Evolutionary conservation across 805 yeast species (phyloP), one percentile per base, ranked within the genome.

Genomic region (Pichia nanzhaoensis): DNA sequence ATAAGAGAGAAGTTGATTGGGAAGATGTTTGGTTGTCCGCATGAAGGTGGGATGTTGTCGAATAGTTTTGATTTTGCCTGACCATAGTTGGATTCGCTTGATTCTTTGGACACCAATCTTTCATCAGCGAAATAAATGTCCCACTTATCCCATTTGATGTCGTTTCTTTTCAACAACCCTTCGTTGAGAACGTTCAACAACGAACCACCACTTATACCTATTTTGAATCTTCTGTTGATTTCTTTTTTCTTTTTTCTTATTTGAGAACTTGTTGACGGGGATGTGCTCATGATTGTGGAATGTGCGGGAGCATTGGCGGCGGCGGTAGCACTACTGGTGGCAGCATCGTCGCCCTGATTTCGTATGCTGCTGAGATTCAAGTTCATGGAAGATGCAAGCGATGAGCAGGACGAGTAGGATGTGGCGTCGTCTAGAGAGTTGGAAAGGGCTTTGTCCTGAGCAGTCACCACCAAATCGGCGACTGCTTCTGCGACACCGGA

Each of bases 41-140:
- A 61, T 34, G 66, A 74, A 39, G 69, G 67, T 18, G 78, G 74
- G 28, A 88, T 74, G 45, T 67, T 67, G 66, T 88, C 96, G 51
- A 91, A 82, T 36, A 93, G 74, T 50, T 84, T 81, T 42, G 91
- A 68, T 60, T 88, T 87, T 41, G 93, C 88, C 49, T 77, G 78
- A n/a, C 97, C 97, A 57, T 82, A 91, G 63, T 91, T 91, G 45
- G 95, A 83, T 57, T 88, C 91, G 8, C 77, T 77, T 22, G 85
- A 78, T 41, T 77, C 83, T 53, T 88, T 86, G 36, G 96, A 93
- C 34, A 91, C 98, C 51, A 91, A 71, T 63, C 98, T 78, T 69
- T 91, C 98, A 66, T 91, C 98, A 5, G 96, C 96, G 68, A 91
- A 90, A 65, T 88, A 91, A 41, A 91, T 78, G 63, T 91, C 97